A percentile compares a stretch with the other conserved stretches of the same genome.
Evolutionary conservation across 306 rosid genomes (phyloP).

Genomic region (Quercus variabilis): DNA sequence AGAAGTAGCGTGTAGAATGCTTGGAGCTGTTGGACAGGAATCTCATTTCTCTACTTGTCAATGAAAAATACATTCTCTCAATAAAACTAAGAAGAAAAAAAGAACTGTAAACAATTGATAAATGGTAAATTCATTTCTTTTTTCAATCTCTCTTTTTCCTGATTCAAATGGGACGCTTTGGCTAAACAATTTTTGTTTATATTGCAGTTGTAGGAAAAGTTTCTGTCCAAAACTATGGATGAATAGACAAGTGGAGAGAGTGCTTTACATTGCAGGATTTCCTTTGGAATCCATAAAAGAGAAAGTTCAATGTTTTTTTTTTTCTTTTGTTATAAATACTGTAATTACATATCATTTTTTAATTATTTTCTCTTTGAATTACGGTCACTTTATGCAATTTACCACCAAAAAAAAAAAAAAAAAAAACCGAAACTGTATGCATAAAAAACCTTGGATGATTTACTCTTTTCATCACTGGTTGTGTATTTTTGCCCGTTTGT

Average conservation of each 20-base stretch:
- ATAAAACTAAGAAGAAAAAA: slow-evolving; percentile 38
- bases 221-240: slow-evolving; percentile 43
- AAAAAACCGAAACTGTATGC: background rate
- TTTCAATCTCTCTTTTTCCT: slow-evolving; percentile 6
- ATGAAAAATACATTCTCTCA: slow-evolving; percentile 28
- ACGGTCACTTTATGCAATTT: slow-evolving; percentile 45
- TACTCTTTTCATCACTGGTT: slow-evolving; percentile 20
- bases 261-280: slow-evolving; percentile 40
- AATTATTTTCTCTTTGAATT: slow-evolving; percentile 39
- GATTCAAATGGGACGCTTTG: slow-evolving; percentile 1
- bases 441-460: background rate
- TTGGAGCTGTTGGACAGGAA: slow-evolving; percentile 71
- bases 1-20: slow-evolving; percentile 75
- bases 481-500: slow-evolving; percentile 6
- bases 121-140: slow-evolving; percentile 48
- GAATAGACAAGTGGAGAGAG: slow-evolving; percentile 36
- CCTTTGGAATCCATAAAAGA: slow-evolving; percentile 11
- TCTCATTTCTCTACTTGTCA: slow-evolving; percentile 63
- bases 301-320: slow-evolving; percentile 1
- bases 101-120: slow-evolving; percentile 46
- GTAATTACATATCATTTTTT: slow-evolving; percentile 66
- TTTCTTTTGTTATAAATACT: slow-evolving; percentile 57
- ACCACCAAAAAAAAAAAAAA: too few relatives aligned
- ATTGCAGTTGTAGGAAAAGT: slow-evolving; percentile 60
- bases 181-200: slow-evolving; percentile 14